These are phyloP conservation scores for Ulvella scutata DNA, from an alignment of 139 green algal species.

Conservation along the genomic window DNA sequence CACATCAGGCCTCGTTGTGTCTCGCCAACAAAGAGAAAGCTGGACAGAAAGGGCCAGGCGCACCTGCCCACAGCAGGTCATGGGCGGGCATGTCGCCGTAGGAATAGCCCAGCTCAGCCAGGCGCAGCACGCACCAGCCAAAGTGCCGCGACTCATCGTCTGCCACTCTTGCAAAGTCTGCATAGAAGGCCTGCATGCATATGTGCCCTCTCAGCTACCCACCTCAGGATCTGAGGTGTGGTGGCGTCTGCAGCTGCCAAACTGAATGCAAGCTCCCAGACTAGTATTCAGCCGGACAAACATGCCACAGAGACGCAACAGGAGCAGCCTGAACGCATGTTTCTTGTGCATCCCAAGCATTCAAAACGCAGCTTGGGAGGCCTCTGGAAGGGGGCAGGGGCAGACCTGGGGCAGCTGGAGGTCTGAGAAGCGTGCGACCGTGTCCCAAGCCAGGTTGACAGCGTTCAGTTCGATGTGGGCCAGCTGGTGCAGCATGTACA, in stretches of 20 bases:
- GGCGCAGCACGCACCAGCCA: slow-evolving; percentile 48
- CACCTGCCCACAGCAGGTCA: slow-evolving; percentile 64
- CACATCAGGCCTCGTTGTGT: slow-evolving; percentile 22
- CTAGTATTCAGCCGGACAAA: too few species aligned
- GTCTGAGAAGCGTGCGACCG: slow-evolving; percentile 43
- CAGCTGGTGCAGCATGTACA: slow-evolving; percentile 58
- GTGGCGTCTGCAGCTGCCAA: too few species aligned
- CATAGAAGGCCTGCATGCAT: slow-evolving; percentile 39
- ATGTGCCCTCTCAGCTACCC: not conserved
- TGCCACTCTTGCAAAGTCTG: slow-evolving; percentile 66
- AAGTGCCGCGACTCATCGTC: slow-evolving; percentile 72
- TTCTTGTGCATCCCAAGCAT: too few species aligned
- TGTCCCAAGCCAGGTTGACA: slow-evolving; percentile 79
- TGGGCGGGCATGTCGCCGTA: slow-evolving; percentile 65
- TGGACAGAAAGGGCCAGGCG: too few species aligned
- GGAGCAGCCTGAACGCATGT: too few species aligned
- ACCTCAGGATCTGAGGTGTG: not conserved
- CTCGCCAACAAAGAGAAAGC: slow-evolving; percentile 20
- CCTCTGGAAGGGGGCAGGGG: not conserved
- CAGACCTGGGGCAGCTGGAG: slow-evolving; percentile 12
- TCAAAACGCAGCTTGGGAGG: not conserved
- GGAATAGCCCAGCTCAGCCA: slow-evolving; percentile 34
- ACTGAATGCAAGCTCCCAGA: too few species aligned
- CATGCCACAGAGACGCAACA: too few species aligned
- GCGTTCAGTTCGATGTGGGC: slow-evolving; percentile 74